Evolutionary conservation across 805 yeast genomes (phyloP).

Genomic region (Kodamaea nitidulidarum): DNA sequence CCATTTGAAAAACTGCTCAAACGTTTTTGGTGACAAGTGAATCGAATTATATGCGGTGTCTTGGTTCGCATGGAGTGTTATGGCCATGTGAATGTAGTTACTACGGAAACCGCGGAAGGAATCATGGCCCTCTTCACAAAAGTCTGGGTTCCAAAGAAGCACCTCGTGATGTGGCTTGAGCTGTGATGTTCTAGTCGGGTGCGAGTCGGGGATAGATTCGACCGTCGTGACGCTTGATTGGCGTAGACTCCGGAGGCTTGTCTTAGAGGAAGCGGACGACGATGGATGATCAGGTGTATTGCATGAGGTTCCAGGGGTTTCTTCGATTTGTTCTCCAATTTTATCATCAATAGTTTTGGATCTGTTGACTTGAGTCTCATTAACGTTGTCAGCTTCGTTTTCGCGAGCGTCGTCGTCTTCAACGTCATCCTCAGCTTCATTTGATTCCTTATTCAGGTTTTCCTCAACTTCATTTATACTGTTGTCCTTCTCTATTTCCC

Average conservation of each 20-base stretch:
- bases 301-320: too few species aligned
- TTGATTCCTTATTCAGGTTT: background rate
- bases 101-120: slow-evolving; percentile 40
- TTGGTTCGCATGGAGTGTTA: slow-evolving; percentile 34
- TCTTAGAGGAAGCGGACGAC: too few species aligned
- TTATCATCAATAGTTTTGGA: too few species aligned
- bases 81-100: slow-evolving; percentile 38
- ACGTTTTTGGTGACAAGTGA: slow-evolving; percentile 68
- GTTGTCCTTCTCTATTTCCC: background rate
- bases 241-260: too few species aligned
- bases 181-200: slow-evolving; percentile 33
- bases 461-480: background rate
- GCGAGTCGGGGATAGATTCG: background rate
- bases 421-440: too few species aligned
- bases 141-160: slow-evolving; percentile 55
- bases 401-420: too few species aligned
- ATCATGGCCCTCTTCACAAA: slow-evolving; percentile 31
- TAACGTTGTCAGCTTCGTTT: too few species aligned
- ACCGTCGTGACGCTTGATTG: too few species aligned
- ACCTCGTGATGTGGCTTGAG: slow-evolving; percentile 62
- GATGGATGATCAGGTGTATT: too few species aligned
- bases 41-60: slow-evolving; percentile 57
- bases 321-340: too few species aligned
- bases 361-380: too few species aligned
- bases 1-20: slow-evolving; percentile 74